phyloP scores from a whole-genome alignment of 139 green algal genomes.

The Chlorella sp. region DNA sequence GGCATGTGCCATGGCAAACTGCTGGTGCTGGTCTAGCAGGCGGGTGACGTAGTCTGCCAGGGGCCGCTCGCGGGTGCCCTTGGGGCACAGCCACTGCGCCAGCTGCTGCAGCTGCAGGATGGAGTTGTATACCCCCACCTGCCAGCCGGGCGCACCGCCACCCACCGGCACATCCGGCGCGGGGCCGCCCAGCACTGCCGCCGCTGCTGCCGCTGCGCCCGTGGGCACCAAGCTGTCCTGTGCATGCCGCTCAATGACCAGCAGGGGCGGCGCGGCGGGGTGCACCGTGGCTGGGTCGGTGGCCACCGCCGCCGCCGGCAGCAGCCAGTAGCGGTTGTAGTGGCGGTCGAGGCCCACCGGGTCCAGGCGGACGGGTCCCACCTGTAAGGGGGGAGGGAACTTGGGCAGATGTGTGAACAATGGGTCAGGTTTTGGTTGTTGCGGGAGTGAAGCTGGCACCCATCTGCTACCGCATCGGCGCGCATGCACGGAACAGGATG shows the following conservation, averaged over 20 bases:
- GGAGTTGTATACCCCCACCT: constrained; percentile 48
- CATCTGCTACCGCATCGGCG: too few relatives aligned
- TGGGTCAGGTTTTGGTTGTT: too few relatives aligned
- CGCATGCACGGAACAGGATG: too few relatives aligned
- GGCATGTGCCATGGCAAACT: constrained; percentile 17
- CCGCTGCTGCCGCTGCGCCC: constrained; percentile 3
- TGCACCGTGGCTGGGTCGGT: neutral
- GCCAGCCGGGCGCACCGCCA: constrained; percentile 6
- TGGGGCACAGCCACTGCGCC: constrained; percentile 49
- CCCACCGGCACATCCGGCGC: neutral
- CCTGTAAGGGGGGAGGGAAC: neutral
- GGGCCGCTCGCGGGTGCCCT: constrained; percentile 43
- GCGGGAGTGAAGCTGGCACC: too few relatives aligned
- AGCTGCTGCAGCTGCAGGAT: constrained; percentile 39
- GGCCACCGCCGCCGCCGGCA: constrained; percentile 41
- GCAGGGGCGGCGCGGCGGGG: constrained; percentile 7
- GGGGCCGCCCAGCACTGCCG: neutral
- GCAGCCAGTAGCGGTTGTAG: constrained; percentile 71
- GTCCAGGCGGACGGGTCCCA: constrained; percentile 29
- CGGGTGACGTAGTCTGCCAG: constrained; percentile 34
- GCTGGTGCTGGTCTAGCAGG: constrained; percentile 20
- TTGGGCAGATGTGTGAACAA: neutral
- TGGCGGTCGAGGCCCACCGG: constrained; percentile 68
- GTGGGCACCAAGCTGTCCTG: constrained; percentile 7
- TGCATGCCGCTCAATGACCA: constrained; percentile 32